Conservation (phyloP, 805 yeast species). For the Myxozyma monticola region DNA sequence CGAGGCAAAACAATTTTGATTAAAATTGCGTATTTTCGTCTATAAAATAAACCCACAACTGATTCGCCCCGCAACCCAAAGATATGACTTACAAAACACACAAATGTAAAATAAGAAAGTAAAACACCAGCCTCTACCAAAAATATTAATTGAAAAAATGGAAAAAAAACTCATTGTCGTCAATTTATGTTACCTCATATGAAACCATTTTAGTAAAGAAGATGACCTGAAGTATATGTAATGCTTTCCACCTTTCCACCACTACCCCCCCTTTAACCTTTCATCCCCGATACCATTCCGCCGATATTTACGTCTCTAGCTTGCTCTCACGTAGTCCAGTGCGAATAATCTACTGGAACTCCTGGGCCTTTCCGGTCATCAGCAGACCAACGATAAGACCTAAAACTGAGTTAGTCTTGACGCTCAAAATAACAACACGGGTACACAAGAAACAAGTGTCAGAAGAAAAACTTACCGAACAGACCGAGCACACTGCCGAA, state of each 20-base stretch:
- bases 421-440: background rate
- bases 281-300: background rate
- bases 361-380: constrained; percentile 95
- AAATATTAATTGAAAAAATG: background rate
- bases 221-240: constrained; percentile 6
- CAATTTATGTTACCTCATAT: constrained; percentile 11
- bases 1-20: background rate
- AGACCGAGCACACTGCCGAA: constrained; percentile 95
- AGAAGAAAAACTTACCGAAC: constrained; percentile 53
- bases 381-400: constrained; percentile 89
- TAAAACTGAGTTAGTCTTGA: background rate
- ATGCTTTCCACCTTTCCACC: constrained; percentile 7
- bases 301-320: background rate
- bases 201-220: constrained; percentile 1
- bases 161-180: constrained; percentile 3
- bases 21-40: constrained; percentile 14
- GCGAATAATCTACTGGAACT: constrained; percentile 47
- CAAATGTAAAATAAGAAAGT: constrained; percentile 12
- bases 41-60: constrained; percentile 28
- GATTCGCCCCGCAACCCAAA: constrained; percentile 27
- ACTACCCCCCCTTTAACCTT: background rate
- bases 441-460: no score
- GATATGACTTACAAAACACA: constrained; percentile 29
- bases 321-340: background rate
- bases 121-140: constrained; percentile 25